Evolutionary conservation across 2,329 filamentous ascomycete genomes (phyloP).

Genomic region (Penicillium sclerotiorum): DNA sequence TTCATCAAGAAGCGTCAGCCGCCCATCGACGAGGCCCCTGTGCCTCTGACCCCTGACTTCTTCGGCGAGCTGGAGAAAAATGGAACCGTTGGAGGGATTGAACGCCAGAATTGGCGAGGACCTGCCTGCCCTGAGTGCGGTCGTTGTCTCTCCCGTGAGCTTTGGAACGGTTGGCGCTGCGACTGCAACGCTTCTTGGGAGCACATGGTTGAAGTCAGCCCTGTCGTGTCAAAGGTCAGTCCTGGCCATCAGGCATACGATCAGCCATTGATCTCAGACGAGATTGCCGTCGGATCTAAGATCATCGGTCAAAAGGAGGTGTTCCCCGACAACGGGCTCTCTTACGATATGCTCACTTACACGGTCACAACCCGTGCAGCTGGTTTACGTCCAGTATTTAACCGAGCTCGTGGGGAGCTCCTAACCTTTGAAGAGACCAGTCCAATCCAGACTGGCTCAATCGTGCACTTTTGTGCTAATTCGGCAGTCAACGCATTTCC

Average conservation of each 20-base stretch:
- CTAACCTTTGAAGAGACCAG: too few relatives aligned
- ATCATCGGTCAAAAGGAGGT: too few relatives aligned
- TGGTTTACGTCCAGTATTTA: too few relatives aligned
- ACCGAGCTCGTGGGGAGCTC: too few relatives aligned
- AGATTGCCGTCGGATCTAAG: not conserved
- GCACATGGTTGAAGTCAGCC: too few relatives aligned
- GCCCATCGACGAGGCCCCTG: slow-evolving; percentile 22
- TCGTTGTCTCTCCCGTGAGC: slow-evolving; percentile 61
- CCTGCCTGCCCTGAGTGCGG: slow-evolving; percentile 68
- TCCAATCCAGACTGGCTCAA: too few relatives aligned
- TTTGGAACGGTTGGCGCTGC: slow-evolving; percentile 67
- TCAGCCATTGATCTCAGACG: not conserved
- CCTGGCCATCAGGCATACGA: too few relatives aligned
- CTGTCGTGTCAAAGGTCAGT: too few relatives aligned
- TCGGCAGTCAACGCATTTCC: slow-evolving; percentile 52
- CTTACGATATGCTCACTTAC: too few relatives aligned
- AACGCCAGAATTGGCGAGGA: slow-evolving; percentile 60
- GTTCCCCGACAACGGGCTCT: too few relatives aligned
- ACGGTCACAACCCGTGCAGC: too few relatives aligned
- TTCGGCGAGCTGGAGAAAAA: not conserved
- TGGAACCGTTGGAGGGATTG: slow-evolving; percentile 41
- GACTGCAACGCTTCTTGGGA: slow-evolving; percentile 16
- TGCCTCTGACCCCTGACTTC: not conserved
- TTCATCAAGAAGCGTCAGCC: slow-evolving; percentile 60
- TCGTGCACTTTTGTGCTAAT: slow-evolving; percentile 62